Percentiles rank a stretch among this genome's conserved stretches.
Evolutionary conservation across 768 basidiomycete genomes (phyloP).

Genomic region (Lactarius akahatsu): DNA sequence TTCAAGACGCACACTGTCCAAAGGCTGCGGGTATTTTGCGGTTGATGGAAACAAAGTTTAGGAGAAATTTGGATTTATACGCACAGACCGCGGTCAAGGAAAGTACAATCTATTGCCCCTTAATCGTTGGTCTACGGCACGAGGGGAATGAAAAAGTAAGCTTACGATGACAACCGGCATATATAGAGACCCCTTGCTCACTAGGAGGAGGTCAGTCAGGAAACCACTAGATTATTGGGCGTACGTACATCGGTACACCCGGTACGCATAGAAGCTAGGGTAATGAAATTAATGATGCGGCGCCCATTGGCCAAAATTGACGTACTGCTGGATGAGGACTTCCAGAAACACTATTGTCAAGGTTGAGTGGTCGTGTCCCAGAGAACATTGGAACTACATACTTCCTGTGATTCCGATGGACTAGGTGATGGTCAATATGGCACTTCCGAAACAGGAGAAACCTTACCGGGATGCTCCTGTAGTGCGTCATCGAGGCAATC

Average conservation of each 20-base stretch:
- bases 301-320: not conserved
- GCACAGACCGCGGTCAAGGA: not conserved
- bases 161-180: not conserved
- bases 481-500: not conserved
- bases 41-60: not conserved
- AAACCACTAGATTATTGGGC: not conserved
- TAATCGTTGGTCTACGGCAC: not conserved
- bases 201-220: not conserved
- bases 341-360: not conserved
- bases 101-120: not conserved
- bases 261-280: constrained; percentile 7
- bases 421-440: not conserved
- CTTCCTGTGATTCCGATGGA: constrained; percentile 7
- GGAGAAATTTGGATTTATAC: not conserved
- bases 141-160: not conserved
- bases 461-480: constrained; percentile 4
- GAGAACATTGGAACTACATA: not conserved
- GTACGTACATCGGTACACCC: constrained; percentile 6
- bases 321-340: constrained; percentile 8
- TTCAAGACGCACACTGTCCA: not conserved
- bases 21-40: not conserved
- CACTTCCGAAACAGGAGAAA: not conserved
- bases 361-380: not conserved
- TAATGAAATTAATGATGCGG: not conserved
- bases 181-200: not conserved